Percentiles rank a stretch among this genome's conserved stretches.
phyloP scores from a whole-genome alignment of 2,329 filamentous ascomycete species.

The Pseudogymnoascus sp. region DNA sequence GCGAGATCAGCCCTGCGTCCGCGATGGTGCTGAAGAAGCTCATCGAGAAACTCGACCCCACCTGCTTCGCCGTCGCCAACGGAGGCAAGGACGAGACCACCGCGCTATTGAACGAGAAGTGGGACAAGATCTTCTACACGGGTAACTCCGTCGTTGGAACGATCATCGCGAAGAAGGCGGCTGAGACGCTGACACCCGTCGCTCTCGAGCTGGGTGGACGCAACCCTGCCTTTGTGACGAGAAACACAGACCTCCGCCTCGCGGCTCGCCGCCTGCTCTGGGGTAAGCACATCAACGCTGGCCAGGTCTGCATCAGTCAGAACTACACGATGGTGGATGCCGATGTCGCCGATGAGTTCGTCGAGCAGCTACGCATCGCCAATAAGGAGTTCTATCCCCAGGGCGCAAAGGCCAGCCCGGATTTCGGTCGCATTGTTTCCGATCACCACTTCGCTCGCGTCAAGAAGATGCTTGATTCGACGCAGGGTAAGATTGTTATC shows the following conservation, averaged over 20 bases:
- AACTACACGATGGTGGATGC: conserved; percentile 87
- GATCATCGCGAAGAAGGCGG: conserved; percentile 84
- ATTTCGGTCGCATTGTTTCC: conserved; percentile 78
- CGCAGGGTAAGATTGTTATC: conserved; percentile 74
- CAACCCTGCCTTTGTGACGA: conserved; percentile 89
- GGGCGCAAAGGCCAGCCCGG: conserved; percentile 69
- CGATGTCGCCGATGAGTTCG: conserved; percentile 61
- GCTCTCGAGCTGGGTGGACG: conserved; percentile 83
- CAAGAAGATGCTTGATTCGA: conserved; percentile 84
- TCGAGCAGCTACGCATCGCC: conserved; percentile 65
- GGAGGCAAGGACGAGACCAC: conserved; percentile 75
- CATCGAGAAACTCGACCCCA: conserved; percentile 68
- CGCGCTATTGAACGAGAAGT: conserved; percentile 76
- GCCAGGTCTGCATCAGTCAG: conserved; percentile 86
- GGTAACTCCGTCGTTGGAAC: conserved; percentile 72
- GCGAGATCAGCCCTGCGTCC: conserved; percentile 68
- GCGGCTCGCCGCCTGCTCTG: conserved; percentile 81
- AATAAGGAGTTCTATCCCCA: conserved; percentile 76
- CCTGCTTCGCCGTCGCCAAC: conserved; percentile 71
- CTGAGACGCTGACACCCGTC: conserved; percentile 79
- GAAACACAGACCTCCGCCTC: conserved; percentile 69
- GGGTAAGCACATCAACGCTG: conserved; percentile 80
- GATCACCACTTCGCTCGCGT: conserved; percentile 70
- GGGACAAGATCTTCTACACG: conserved; percentile 98
- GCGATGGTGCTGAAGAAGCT: conserved; percentile 77